A percentile compares a stretch with the other conserved stretches of the same genome.
phyloP scores from a whole-genome alignment of 108 stramenopile species.

The Poteriospumella lacustris region DNA sequence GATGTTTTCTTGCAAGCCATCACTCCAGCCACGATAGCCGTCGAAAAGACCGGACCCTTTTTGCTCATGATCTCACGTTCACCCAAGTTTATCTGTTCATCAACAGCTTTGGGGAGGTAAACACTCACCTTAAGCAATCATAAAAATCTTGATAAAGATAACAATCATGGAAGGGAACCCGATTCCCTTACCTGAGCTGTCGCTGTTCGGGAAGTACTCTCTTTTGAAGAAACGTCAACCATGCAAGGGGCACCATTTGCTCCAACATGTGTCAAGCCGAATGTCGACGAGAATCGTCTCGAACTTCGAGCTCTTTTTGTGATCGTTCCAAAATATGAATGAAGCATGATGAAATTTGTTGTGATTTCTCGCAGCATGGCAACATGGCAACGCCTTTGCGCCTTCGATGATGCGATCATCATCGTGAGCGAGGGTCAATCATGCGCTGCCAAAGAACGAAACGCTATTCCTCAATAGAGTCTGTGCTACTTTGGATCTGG shows the following conservation, averaged over 20 bases:
- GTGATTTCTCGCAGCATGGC: no score
- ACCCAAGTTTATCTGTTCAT: background rate
- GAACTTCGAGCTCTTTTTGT: no score
- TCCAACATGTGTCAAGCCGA: background rate
- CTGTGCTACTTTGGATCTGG: no score
- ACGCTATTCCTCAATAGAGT: no score
- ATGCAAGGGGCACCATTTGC: background rate
- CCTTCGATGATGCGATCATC: no score
- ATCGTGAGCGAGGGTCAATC: no score
- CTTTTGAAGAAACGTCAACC: slow-evolving; percentile 17
- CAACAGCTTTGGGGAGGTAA: background rate
- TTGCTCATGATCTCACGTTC: slow-evolving; percentile 35
- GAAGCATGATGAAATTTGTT: no score
- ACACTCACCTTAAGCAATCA: background rate
- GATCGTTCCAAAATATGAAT: no score
- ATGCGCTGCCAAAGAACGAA: no score
- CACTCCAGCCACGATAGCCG: slow-evolving; percentile 56
- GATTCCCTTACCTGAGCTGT: background rate
- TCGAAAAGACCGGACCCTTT: slow-evolving; percentile 55
- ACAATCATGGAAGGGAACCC: background rate
- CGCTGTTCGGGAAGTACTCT: background rate
- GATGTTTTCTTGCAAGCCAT: slow-evolving; percentile 50
- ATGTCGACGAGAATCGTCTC: no score
- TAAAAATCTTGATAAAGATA: background rate
- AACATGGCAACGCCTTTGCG: no score